A percentile compares a stretch with the other conserved stretches of the same genome.
These are phyloP conservation scores for Glaciozyma antarctica DNA, from an alignment of 768 basidiomycete genomes.

Conservation along the genomic window DNA sequence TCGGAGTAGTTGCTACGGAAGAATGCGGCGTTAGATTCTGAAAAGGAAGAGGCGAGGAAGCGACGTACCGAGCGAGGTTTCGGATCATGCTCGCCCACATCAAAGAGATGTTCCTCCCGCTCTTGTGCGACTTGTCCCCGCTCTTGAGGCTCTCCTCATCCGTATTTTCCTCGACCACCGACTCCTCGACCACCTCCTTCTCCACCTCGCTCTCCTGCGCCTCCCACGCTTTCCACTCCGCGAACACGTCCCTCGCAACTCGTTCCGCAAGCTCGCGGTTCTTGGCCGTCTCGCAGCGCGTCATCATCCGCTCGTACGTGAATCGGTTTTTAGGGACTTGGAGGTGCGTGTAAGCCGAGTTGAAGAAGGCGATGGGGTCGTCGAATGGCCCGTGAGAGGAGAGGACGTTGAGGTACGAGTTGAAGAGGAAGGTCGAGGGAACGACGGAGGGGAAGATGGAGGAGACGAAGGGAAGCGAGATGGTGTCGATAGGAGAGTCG, in stretches of 20 bases:
- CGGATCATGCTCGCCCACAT: slow-evolving; percentile 28
- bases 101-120: slow-evolving; percentile 11
- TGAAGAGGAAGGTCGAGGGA: slow-evolving; percentile 57
- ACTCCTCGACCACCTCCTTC: neutral
- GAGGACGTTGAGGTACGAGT: slow-evolving; percentile 70
- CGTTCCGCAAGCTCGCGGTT: slow-evolving; percentile 47
- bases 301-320: slow-evolving; percentile 58
- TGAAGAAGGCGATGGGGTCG: slow-evolving; percentile 47
- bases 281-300: slow-evolving; percentile 49
- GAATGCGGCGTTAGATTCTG: neutral
- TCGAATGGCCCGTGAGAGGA: slow-evolving; percentile 53
- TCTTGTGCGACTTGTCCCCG: slow-evolving; percentile 1
- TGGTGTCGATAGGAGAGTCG: neutral
- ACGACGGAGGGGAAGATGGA: slow-evolving; percentile 43
- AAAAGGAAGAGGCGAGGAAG: too few relatives aligned
- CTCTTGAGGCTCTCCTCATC: neutral
- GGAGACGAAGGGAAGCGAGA: neutral
- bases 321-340: slow-evolving; percentile 48
- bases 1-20: slow-evolving; percentile 8
- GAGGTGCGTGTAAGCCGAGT: slow-evolving; percentile 45
- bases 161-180: neutral
- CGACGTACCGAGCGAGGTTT: slow-evolving; percentile 18
- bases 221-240: slow-evolving; percentile 47
- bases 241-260: slow-evolving; percentile 60
- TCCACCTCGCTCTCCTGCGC: slow-evolving; percentile 1